Percentiles rank a stretch among this genome's conserved stretches.
Evolutionary conservation across 2,329 filamentous ascomycete species (phyloP).

Genomic region (Colletotrichum coccodes): DNA sequence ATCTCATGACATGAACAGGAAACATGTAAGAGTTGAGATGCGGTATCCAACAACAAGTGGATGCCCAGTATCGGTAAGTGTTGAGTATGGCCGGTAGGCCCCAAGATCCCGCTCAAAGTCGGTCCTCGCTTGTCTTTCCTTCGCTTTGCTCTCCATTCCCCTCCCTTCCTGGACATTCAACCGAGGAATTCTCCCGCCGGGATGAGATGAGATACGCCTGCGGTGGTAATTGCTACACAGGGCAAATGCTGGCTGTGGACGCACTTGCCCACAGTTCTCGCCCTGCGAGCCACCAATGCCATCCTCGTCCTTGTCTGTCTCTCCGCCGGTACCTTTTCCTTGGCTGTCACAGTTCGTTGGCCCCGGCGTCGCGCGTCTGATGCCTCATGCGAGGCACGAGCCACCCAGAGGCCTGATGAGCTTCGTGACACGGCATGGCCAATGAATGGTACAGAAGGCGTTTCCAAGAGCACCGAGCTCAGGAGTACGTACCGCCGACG

Average conservation of each 20-base stretch:
- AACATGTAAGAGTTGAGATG: too few relatives aligned
- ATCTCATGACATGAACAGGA: too few relatives aligned
- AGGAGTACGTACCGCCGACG: neutral
- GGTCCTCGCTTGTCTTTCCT: too few relatives aligned
- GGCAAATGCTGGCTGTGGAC: constrained; percentile 19
- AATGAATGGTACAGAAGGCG: neutral
- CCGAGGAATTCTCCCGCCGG: neutral
- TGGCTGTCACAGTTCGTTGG: neutral
- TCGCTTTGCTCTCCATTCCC: too few relatives aligned
- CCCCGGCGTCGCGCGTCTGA: neutral
- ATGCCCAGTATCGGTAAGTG: too few relatives aligned
- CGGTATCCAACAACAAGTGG: too few relatives aligned
- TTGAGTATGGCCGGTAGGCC: too few relatives aligned
- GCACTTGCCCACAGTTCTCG: constrained; percentile 25
- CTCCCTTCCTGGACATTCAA: neutral
- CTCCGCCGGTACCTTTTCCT: neutral
- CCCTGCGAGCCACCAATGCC: neutral
- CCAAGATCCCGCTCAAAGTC: too few relatives aligned
- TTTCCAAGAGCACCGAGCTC: neutral
- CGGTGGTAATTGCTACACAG: constrained; percentile 5
- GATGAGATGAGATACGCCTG: neutral
- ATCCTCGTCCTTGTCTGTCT: neutral
- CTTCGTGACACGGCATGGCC: neutral
- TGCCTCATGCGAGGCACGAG: neutral
- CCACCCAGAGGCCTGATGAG: neutral